Conservation (phyloP, 805 yeast species). For the Lachancea mirantina region DNA sequence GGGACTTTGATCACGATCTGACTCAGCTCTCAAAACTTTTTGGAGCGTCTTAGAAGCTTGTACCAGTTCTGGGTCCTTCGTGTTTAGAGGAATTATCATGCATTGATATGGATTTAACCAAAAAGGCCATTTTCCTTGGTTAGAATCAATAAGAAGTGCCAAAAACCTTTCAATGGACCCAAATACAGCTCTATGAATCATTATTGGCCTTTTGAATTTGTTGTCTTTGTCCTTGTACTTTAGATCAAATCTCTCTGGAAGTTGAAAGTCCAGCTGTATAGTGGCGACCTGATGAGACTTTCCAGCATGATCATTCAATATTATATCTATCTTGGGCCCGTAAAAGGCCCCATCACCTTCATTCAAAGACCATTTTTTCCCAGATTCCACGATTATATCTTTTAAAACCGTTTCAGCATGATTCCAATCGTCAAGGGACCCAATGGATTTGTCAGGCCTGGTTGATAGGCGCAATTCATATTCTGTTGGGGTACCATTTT, state of each 20-base stretch:
- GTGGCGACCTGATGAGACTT: conserved; percentile 93
- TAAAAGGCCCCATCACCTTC: conserved; percentile 96
- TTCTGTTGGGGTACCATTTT: conserved; percentile 27
- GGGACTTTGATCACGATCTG: conserved; percentile 29
- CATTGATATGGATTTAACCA: conserved; percentile 95
- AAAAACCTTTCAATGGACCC: conserved; percentile 92
- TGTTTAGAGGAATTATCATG: conserved; percentile 70
- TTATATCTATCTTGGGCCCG: conserved; percentile 92
- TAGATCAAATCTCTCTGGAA: conserved; percentile 78
- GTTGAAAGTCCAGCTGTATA: conserved; percentile 88
- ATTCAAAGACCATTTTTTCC: conserved; percentile 59
- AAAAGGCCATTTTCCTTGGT: conserved; percentile 93
- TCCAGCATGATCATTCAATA: conserved; percentile 69
- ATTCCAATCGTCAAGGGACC: conserved; percentile 72
- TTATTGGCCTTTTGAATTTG: conserved; percentile 64
- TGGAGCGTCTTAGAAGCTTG: conserved; percentile 48
- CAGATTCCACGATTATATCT: conserved; percentile 47
- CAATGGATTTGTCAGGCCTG: conserved; percentile 77
- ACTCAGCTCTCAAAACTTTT: conserved; percentile 42
- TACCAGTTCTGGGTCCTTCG: conserved; percentile 38
- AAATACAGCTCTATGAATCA: conserved; percentile 92
- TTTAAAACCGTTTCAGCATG: conserved; percentile 66
- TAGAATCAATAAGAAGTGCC: conserved; percentile 85
- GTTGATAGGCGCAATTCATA: conserved; percentile 74
- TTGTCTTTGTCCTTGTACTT: conserved; percentile 53